Evolutionary conservation across 441 rosid genomes (phyloP), one percentile per base, ranked within the genome.

Genomic region (Gossypium aridum): DNA sequence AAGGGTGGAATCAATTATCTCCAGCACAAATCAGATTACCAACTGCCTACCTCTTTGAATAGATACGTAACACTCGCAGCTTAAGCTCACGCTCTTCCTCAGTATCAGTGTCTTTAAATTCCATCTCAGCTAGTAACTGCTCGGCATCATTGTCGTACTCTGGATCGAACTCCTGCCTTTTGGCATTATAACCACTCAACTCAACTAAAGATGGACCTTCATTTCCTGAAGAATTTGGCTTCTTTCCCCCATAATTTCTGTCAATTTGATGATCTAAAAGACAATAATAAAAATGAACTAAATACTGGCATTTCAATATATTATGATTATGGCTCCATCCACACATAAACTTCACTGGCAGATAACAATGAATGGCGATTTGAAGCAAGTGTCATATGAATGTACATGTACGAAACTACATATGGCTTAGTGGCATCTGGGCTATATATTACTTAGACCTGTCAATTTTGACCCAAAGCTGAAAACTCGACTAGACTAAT

Each of bases 81-180:
- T 95, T 95, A 74, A 95, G 85, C 77, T 93, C 90, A 4, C 83
- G 89, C 78, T 91, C 99, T 55, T 95, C 98, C 75, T 90, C 92
- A 1, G 92, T 81, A 79, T 95, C 97, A n/a, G 86, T 72, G 7
- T 93, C 97, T 84, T 91, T 93, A 73, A 93, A 91, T 80, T 95
- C 98, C 99, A 95, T 95, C 81, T 95, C 99, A 70, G 99, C 97
- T 73, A 93, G 87, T 76, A 93, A 83, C 74, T 88, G 93, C 87
- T 95, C 99, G 43, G 98, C 96, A 73, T 93, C 99, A 66, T 95
- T 93, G 74, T 93, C 99, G 31, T 93, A 95, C 75, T 93, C 99
- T 17, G 93, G 88, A 78, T 95, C 99, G 76, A 95, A 95, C 71
- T 95, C 98, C 76, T 83, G 87, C 81, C 97, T 84, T 84, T 91